Evolutionary conservation across 768 basidiomycete species (phyloP).

Genomic region (Boletus sp.): DNA sequence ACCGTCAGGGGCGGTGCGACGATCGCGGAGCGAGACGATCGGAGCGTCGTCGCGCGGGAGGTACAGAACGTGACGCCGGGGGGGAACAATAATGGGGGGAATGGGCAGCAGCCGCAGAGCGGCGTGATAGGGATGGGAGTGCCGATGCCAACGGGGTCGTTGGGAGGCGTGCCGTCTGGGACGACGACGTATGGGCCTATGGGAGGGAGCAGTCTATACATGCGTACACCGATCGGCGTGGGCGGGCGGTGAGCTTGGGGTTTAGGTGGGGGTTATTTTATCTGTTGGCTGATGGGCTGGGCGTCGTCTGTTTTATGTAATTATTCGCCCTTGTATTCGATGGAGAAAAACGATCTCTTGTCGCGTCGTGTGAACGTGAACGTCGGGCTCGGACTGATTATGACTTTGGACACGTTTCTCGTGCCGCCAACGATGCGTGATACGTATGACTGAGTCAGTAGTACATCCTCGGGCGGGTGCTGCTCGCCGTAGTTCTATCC

Average conservation of each 20-base stretch:
- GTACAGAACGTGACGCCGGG: constrained; percentile 59
- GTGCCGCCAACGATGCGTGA: too few relatives aligned
- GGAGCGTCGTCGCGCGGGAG: constrained; percentile 44
- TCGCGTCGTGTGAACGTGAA: neutral
- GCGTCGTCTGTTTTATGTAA: constrained; percentile 33
- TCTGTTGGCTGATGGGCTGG: constrained; percentile 16
- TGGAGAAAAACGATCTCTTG: neutral
- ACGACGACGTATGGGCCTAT: constrained; percentile 60
- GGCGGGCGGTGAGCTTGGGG: constrained; percentile 43
- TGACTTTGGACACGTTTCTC: too few relatives aligned
- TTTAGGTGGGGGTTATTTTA: constrained; percentile 12
- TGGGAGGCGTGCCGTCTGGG: constrained; percentile 42
- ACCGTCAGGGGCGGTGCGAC: constrained; percentile 69
- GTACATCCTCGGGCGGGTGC: too few relatives aligned
- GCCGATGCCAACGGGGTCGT: constrained; percentile 38
- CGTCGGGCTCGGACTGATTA: too few relatives aligned
- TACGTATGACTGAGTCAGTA: too few relatives aligned
- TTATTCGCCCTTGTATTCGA: constrained; percentile 30
- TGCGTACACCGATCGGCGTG: constrained; percentile 59
- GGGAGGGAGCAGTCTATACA: constrained; percentile 58
- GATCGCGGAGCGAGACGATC: constrained; percentile 79
- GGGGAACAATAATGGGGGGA: constrained; percentile 27
- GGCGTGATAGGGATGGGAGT: constrained; percentile 49
- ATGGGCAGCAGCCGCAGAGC: constrained; percentile 34
- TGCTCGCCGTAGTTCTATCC: too few relatives aligned